Percentiles rank a stretch among this genome's conserved stretches.
phyloP scores from a whole-genome alignment of 257 asterid genomes.

The Solanum medicagineum region DNA sequence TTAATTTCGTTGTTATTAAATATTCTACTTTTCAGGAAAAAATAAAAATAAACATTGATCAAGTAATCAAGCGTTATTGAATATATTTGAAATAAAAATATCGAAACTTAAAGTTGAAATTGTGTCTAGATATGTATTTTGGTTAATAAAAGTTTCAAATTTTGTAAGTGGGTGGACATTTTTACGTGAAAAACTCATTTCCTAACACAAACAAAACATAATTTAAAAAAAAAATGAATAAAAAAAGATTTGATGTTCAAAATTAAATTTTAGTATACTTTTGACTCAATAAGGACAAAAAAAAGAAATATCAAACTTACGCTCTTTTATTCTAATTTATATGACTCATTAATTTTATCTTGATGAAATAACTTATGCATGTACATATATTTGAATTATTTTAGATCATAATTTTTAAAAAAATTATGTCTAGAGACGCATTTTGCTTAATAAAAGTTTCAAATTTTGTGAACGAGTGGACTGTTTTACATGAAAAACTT shows the following conservation, averaged over 20 bases:
- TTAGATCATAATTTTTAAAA: background rate
- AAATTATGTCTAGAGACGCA: background rate
- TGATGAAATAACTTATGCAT: too few relatives aligned
- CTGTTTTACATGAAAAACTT: background rate
- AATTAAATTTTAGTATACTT: background rate
- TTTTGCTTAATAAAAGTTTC: background rate
- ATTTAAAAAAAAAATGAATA: too few relatives aligned
- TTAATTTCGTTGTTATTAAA: background rate
- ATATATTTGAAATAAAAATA: background rate
- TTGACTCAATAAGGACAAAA: background rate
- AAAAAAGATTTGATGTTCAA: background rate
- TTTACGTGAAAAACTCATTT: background rate
- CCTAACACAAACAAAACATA: background rate
- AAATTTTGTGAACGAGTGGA: background rate
- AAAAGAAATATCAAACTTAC: background rate
- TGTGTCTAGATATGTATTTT: background rate
- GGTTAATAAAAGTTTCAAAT: background rate
- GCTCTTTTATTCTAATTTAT: background rate
- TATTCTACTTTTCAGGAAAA: background rate
- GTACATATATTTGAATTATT: too few relatives aligned
- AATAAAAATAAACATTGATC: background rate
- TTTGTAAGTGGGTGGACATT: background rate
- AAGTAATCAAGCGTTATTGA: background rate
- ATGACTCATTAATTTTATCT: background rate
- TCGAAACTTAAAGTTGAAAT: background rate